Base-by-base conservation (phyloP, 139 green algal species). In the Micractinium sp. region DNA sequence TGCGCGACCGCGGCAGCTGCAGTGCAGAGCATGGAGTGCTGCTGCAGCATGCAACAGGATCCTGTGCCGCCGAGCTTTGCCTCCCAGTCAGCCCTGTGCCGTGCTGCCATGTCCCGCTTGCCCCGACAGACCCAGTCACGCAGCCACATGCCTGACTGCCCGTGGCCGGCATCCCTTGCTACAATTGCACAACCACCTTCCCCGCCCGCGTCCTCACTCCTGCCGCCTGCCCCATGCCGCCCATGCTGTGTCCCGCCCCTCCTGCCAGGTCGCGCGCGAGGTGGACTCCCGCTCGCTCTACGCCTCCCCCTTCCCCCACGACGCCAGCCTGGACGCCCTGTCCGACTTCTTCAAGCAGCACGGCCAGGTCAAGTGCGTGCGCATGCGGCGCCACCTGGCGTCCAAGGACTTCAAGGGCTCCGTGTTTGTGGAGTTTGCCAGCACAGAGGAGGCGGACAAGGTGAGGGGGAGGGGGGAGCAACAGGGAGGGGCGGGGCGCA, bases 371-470 rank as follows among this genome's bases (percentile, higher is more conserved):
- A 95, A 94, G 73, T 93, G 90, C 85, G 93, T 98, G 82, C 94
- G 95, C 85, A 90, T 98, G 94, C 93, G 97, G 12, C 94, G 96
- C 82, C 95, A 97, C 91, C 7, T 92, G 25, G 63, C 31, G 47
- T 94, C 81, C 92, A 98, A 98, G 90, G 93, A 95, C 71, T 99
- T 99, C 93, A 96, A 95, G 85, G 97, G 97, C 63, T 94, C 88
- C 25, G 92, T 96, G 20, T 98, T 98, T 90, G 91, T 97, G 29
- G 97, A 97, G 94, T 96, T 97, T 91, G 87, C 25, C 7, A 89
- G 29, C 75, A 39, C 81, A 47, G 95, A 96, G 86, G 91, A 93
- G 35, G 93, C 94, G 0, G 88, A 89, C 3, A 69, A 73, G 82
- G 90, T 93, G 56, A 38, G 86, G 47, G 5, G 36, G 12, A 12